phyloP scores from a whole-genome alignment of 1,139 yeast genomes.

The Yamadazyma buinensis region DNA sequence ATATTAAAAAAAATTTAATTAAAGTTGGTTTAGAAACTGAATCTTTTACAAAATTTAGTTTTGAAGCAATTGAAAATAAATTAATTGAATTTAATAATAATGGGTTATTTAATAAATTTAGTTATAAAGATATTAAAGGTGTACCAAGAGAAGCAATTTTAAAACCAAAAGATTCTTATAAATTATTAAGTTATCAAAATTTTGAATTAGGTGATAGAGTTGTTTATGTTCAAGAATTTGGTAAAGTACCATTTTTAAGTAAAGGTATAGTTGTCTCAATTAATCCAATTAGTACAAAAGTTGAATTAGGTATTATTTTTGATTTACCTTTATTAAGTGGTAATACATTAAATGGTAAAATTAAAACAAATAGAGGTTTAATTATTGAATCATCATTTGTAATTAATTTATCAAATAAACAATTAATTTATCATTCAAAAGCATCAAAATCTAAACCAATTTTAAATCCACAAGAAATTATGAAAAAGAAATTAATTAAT shows the following conservation, averaged over 20 bases:
- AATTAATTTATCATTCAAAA: conserved; percentile 71
- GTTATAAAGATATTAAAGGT: conserved; percentile 62
- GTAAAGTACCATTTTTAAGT: conserved; percentile 83
- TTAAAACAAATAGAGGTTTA: conserved; percentile 76
- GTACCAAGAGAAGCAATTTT: conserved; percentile 85
- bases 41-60: conserved; percentile 64
- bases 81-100: conserved; percentile 47
- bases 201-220: conserved; percentile 90
- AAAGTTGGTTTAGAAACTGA: conserved; percentile 78
- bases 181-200: conserved; percentile 67
- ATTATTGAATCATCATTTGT: conserved; percentile 79
- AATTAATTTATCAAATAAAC: conserved; percentile 70
- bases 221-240: conserved; percentile 78
- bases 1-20: conserved; percentile 51
- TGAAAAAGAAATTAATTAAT: conserved; percentile 17
- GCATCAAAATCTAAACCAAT: conserved; percentile 51
- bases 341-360: conserved; percentile 72
- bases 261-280: conserved; percentile 91
- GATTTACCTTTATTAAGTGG: conserved; percentile 84
- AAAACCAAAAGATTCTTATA: conserved; percentile 70
- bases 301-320: conserved; percentile 69
- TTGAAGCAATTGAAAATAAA: conserved; percentile 63
- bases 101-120: conserved; percentile 32
- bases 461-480: conserved; percentile 22
- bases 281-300: conserved; percentile 57